phyloP scores from a whole-genome alignment of 2,329 filamentous ascomycete genomes.

The Penicillium psychrosexuale region DNA sequence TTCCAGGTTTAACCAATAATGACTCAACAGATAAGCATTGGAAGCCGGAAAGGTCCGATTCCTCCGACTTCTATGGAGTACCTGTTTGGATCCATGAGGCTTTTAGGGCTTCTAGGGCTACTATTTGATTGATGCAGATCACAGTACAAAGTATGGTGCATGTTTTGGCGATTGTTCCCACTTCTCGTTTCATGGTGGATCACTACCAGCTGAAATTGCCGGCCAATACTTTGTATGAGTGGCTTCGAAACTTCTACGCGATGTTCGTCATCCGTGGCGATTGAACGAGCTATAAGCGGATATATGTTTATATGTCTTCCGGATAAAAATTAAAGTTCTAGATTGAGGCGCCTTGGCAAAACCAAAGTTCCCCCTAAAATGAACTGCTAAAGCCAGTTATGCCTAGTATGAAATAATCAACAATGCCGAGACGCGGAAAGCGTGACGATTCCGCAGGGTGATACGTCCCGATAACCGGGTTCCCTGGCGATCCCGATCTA shows the following conservation, averaged over 20 bases:
- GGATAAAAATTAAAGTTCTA: neutral
- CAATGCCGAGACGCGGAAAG: neutral
- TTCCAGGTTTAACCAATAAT: neutral
- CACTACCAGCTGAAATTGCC: neutral
- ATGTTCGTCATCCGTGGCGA: neutral
- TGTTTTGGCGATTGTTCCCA: neutral
- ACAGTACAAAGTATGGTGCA: neutral
- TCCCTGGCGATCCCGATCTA: constrained; percentile 4
- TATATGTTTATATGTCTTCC: neutral
- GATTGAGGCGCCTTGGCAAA: neutral
- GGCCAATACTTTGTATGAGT: neutral
- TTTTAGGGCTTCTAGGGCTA: neutral
- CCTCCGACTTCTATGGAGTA: neutral
- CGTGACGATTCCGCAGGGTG: neutral
- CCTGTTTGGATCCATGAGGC: neutral
- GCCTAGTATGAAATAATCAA: neutral
- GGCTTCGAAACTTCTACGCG: neutral
- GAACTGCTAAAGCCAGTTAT: neutral
- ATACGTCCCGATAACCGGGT: neutral
- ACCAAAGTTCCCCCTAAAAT: neutral
- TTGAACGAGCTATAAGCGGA: neutral
- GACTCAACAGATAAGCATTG: neutral
- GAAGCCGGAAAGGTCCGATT: neutral
- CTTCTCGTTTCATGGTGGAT: neutral
- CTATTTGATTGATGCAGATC: neutral